These are phyloP conservation scores for Yarrowia bubula DNA, from an alignment of 805 yeast genomes.

Conservation along the genomic window DNA sequence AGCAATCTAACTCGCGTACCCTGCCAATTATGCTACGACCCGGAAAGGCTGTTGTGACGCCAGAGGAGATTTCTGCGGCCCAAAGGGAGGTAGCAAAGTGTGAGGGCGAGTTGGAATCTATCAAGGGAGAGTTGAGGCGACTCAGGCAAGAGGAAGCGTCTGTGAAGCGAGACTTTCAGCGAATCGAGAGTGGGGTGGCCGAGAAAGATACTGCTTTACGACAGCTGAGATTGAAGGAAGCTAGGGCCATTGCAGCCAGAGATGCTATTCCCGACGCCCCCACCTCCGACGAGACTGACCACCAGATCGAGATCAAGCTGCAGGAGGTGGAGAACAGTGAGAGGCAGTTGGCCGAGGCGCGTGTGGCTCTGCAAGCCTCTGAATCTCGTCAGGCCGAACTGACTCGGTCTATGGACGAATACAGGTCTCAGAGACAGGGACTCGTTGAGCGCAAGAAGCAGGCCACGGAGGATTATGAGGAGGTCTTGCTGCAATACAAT, in stretches of 20 bases:
- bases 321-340: background rate
- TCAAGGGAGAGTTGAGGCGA: background rate
- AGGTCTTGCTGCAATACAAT: slow-evolving; percentile 35
- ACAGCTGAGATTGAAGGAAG: background rate
- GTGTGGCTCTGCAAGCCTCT: background rate
- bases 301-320: background rate
- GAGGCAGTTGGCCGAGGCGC: background rate
- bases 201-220: too few relatives aligned
- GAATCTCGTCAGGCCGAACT: background rate
- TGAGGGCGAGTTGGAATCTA: background rate
- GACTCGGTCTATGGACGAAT: background rate
- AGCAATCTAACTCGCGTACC: too few relatives aligned
- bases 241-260: background rate
- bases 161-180: too few relatives aligned
- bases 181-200: too few relatives aligned
- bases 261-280: slow-evolving; percentile 7
- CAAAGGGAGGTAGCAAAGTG: background rate
- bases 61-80: background rate
- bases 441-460: background rate
- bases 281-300: slow-evolving; percentile 6
- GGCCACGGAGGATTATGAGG: background rate
- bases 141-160: background rate
- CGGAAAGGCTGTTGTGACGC: background rate
- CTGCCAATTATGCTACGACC: background rate
- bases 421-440: too few relatives aligned